phyloP scores from a whole-genome alignment of 176 grass and related monocot genomes.

The Oryza brachyantha region DNA sequence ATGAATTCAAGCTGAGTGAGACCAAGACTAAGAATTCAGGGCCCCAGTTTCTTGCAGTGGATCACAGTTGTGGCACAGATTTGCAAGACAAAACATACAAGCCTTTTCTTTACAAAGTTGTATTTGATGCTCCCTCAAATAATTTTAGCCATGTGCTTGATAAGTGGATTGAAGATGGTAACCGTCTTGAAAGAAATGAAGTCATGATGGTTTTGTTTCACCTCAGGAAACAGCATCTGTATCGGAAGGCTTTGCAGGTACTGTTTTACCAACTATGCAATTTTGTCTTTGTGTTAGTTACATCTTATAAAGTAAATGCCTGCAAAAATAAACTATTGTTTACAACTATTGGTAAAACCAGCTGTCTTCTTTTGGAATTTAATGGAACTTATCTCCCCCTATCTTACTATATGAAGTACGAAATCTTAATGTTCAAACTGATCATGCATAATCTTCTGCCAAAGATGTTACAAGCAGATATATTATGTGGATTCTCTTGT shows the following conservation, averaged over 20 bases:
- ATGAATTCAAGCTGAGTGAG: not conserved
- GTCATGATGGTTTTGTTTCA: constrained; percentile 7
- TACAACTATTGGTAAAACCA: not conserved
- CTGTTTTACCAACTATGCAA: constrained; percentile 5
- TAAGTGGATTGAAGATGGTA: constrained; percentile 32
- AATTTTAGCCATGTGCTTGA: constrained; percentile 24
- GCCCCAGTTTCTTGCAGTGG: not conserved
- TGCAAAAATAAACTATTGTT: not conserved
- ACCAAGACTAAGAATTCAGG: not conserved
- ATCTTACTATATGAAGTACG: not conserved
- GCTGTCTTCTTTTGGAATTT: constrained; percentile 16
- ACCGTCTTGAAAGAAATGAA: constrained; percentile 27
- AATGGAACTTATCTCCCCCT: not conserved
- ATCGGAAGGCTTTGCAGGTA: constrained; percentile 49
- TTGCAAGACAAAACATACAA: not conserved
- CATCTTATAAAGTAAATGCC: not conserved
- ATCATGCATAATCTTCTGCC: not conserved
- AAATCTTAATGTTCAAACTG: not conserved
- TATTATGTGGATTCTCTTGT: not conserved
- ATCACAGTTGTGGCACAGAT: not conserved
- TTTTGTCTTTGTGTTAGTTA: not conserved
- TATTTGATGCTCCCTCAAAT: constrained; percentile 29
- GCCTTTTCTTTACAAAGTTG: constrained; percentile 26
- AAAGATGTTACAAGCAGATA: not conserved
- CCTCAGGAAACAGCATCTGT: constrained; percentile 33